These are phyloP conservation scores for Amborella trichopoda DNA, from an alignment of 164 flowering plant genomes.

Conservation along the genomic window DNA sequence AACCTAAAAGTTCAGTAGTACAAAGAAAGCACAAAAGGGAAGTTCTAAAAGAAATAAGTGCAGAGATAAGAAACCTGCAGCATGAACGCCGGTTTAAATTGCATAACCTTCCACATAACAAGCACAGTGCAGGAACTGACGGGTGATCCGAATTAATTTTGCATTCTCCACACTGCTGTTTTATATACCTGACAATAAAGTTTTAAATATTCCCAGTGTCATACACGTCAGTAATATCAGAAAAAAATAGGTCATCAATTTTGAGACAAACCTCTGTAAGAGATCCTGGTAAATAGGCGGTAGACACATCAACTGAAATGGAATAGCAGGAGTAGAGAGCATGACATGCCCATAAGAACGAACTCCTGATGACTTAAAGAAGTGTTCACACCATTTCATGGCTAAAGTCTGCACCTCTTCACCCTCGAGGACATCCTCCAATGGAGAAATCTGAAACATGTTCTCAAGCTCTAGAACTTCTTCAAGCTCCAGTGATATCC, in stretches of 20 bases:
- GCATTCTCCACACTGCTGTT: conserved; percentile 57
- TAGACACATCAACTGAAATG: conserved; percentile 64
- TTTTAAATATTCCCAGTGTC: not conserved
- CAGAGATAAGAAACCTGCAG: conserved; percentile 54
- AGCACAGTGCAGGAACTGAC: conserved; percentile 85
- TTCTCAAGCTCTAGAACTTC: conserved; percentile 47
- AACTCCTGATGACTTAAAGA: conserved; percentile 26
- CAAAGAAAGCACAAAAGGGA: not conserved
- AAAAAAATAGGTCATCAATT: not conserved
- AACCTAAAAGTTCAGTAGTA: not conserved
- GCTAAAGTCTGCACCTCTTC: conserved; percentile 24
- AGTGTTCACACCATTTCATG: conserved; percentile 53
- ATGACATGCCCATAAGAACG: conserved; percentile 15
- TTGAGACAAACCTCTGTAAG: conserved; percentile 59
- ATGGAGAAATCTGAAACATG: conserved; percentile 53
- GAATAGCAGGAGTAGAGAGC: conserved; percentile 54
- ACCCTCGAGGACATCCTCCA: conserved; percentile 50
- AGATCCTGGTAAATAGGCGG: conserved; percentile 85
- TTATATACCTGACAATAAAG: conserved; percentile 54
- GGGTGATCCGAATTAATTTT: conserved; percentile 33
- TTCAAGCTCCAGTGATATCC: conserved; percentile 18
- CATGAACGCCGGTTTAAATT: conserved; percentile 68
- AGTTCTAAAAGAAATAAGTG: too few species aligned
- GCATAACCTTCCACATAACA: conserved; percentile 85
- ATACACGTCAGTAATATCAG: not conserved